These are phyloP conservation scores for Filobasidium uniguttulatum DNA, from an alignment of 1,284 basidiomycete species.

Conservation along the genomic window DNA sequence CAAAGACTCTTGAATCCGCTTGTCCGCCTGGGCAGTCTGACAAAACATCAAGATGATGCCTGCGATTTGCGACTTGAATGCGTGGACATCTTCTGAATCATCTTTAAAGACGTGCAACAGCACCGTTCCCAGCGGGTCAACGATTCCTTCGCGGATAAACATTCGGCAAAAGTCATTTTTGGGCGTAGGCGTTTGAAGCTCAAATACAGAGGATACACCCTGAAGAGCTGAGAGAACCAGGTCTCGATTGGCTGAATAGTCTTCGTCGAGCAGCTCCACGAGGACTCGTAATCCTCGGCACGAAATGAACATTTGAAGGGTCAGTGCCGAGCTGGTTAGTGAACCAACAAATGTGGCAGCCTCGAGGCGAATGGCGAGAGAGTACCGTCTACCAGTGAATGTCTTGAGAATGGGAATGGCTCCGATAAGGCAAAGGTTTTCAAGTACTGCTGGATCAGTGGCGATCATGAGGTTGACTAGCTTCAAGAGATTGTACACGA, in stretches of 20 bases:
- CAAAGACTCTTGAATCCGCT: conserved; percentile 77
- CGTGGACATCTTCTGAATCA: conserved; percentile 45
- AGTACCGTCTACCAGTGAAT: conserved; percentile 88
- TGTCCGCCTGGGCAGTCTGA: conserved; percentile 86
- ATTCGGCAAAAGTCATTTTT: conserved; percentile 97
- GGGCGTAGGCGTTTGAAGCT: conserved; percentile 79
- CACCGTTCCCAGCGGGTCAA: conserved; percentile 83
- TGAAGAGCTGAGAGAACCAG: conserved; percentile 90
- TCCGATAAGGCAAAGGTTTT: conserved; percentile 88
- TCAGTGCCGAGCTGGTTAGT: conserved; percentile 79
- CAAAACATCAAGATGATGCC: conserved; percentile 84
- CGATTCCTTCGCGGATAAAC: conserved; percentile 87
- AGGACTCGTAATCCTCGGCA: conserved; percentile 87
- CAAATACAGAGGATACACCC: conserved; percentile 87
- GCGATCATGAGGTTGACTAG: conserved; percentile 84
- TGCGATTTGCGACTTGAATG: conserved; percentile 75
- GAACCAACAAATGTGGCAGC: conserved; percentile 88
- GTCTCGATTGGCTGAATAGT: conserved; percentile 74
- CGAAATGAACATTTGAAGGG: conserved; percentile 96
- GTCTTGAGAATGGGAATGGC: conserved; percentile 77
- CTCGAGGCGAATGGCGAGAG: conserved; percentile 83
- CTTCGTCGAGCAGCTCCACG: conserved; percentile 90
- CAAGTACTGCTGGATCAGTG: conserved; percentile 68
- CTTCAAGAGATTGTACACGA: conserved; percentile 67
- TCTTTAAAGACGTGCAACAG: conserved; percentile 73